These are phyloP conservation scores for Coniferiporia weirii DNA, from an alignment of 1,284 basidiomycete genomes.

Conservation along the genomic window DNA sequence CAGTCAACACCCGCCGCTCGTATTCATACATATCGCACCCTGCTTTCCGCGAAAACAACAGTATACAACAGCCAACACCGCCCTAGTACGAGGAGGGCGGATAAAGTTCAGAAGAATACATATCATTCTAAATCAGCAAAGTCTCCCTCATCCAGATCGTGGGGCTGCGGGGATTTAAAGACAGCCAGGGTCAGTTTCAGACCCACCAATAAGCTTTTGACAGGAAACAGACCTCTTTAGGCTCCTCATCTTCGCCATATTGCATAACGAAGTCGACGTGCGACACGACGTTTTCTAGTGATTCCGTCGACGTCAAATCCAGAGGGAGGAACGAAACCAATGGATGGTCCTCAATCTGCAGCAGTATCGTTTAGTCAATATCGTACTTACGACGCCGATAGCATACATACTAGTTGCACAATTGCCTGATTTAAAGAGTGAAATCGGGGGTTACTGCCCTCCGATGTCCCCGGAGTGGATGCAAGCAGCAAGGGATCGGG, in stretches of 20 bases:
- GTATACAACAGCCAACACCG: no score
- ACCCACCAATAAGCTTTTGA: not conserved
- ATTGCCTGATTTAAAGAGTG: slow-evolving; percentile 93
- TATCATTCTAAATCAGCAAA: slow-evolving; percentile 63
- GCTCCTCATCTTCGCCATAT: slow-evolving; percentile 92
- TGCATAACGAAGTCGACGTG: slow-evolving; percentile 98
- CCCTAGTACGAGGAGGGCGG: no score
- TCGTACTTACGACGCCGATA: slow-evolving; percentile 7
- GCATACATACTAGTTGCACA: slow-evolving; percentile 71
- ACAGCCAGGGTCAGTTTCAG: not conserved
- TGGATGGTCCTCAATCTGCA: slow-evolving; percentile 95
- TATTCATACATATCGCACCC: no score
- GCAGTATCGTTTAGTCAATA: slow-evolving; percentile 2
- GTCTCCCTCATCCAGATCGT: slow-evolving; percentile 85
- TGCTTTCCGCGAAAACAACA: no score
- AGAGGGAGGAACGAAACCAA: slow-evolving; percentile 96
- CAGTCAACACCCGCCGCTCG: no score
- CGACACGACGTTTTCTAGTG: slow-evolving; percentile 84
- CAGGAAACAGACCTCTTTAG: slow-evolving; percentile 65
- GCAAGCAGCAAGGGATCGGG: slow-evolving; percentile 92
- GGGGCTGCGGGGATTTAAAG: slow-evolving; percentile 46
- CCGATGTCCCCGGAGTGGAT: slow-evolving; percentile 57
- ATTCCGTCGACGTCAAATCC: slow-evolving; percentile 87
- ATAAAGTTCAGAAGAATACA: not conserved
- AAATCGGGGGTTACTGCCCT: slow-evolving; percentile 77